Base-by-base conservation (phyloP, 352 stramenopile genomes). In the Phytophthora multivora region DNA sequence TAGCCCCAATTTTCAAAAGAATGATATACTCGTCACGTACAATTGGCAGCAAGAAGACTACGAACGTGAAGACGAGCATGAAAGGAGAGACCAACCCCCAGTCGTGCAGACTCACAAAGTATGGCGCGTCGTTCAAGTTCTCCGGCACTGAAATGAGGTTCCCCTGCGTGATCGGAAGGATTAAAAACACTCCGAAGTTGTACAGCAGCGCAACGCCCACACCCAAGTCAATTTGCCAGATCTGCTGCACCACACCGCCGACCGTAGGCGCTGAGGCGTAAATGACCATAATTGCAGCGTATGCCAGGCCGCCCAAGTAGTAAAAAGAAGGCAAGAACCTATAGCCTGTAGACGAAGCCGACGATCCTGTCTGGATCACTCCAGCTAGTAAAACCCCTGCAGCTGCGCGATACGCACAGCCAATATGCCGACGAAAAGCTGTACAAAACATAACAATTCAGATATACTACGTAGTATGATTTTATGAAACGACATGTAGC, bases 181-280 rank as follows among this genome's bases (percentile, higher is more conserved):
- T 49, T 8, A 58, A 68, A 42, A 89, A 92, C 3, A 92, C 54
- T 19, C 80, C 51, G 39, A 90, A 80, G 36, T 90, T 92, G 73
- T 81, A 92, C 19, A 89, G 51, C 18, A 92, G 51, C 25, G 83
- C 80, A 18, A 90, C 63, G 2, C 67, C 77, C 33, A 92, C 79
- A 30, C 83, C 83, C 18, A 83, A 39, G 38, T 86, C 76, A 52
- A 88, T 87, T 74, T 92, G 83, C 72, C 73, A 92, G 45, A 90
- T 77, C 43, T 89, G 71, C 47, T 77, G 59, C 40, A 90, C 70
- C 0, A 80, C 80, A 2, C 75, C 82, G 23, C 83, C 83, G 11
- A 90, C 69, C 10, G 77, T 89, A 4, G 70, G 56, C 10, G 77
- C 78, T 5, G 79, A 80, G 2, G 80, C 75, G 38, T 86, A 92